Evolutionary conservation across 1,284 basidiomycete genomes (phyloP), one percentile per base, ranked within the genome.

Genomic region (Stereum hirsutum): DNA sequence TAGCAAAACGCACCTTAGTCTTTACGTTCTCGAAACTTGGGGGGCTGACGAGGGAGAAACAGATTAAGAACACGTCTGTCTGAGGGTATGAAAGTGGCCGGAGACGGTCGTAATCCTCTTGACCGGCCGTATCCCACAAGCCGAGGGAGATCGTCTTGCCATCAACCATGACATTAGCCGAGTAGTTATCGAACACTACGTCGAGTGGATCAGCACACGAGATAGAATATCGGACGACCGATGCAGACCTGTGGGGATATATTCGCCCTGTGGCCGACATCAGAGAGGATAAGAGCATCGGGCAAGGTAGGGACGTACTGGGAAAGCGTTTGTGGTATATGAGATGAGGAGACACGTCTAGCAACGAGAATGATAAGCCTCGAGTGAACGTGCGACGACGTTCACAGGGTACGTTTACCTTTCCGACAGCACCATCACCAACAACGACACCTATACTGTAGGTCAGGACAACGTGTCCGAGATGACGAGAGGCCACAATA

Each of bases 391-490:
- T 15, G 17, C 37, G 12, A 38, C 34, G 36, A 38, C 33, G 41
- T 41, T 43, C 26, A 47, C 41, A 39, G 39, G 42, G 36, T 38
- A 39, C 37, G 65, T 78, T 57, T 52, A 86, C 94, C 88, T 98
- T 99, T 69, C 95, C 95, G 58, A 99, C 95, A 45, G 95, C 95
- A 83, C 95, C 95, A 74, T 99, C 95, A 58, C 95, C 95, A 49
- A 99, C 95, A 59, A 98, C 94, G 66, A 98, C 95, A 74, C 90
- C 89, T 90, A 63, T 42, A 44, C 46, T 64, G 63, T 53, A 51
- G 57, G 45, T 49, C 49, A 41, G 46, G 36, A 44, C 35, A n/a
- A n/a, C n/a, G n/a, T n/a, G n/a, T n/a, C n/a, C n/a, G n/a, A n/a
- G n/a, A n/a, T n/a, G n/a, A n/a, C n/a, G n/a, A n/a, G n/a, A n/a